Base-by-base conservation (phyloP, 371 early-diverging fungal genomes). In the Zopfochytrium polystomum region DNA sequence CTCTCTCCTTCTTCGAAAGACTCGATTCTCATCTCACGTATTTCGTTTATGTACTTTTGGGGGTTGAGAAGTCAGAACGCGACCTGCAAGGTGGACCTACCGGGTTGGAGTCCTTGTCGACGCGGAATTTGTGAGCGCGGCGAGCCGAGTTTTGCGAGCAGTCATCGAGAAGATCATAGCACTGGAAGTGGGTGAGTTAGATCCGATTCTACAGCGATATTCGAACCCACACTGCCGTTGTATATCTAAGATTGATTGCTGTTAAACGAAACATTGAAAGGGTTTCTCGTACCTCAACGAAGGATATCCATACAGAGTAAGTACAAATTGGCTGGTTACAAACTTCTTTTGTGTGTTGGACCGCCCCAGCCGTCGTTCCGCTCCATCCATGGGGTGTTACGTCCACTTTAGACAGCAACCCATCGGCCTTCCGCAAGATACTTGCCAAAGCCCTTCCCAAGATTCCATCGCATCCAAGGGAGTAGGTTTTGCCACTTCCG, bases 401-500 rank as follows among this genome's bases (percentile, higher is more conserved):
- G 23, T 11, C 18, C 13, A 1, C 1, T 13, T 48, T 22, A n/a
- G 13, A 42, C n/a, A 13, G 42, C 26, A 13, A 22, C 26, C 20
- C 26, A 13, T 13, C 26, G 11, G n/a, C n/a, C 42, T 42, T n/a
- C 13, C n/a, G 13, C 18, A 48, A 7, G 18, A 48, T 48, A 15
- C 22, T 9, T 11, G 9, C 48, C 9, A 23, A 13, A 9, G 48
- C 48, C 11, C 15, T 48, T 9, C 48, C 23, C 25, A 11, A 11
- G 7, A 31, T 29, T 15, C 31, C 29, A 31, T 52, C 30, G 26
- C 13, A 9, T 6, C 52, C 52, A 31, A 45, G 3, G 1, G 62
- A 55, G 42, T 50, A 55, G 2, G 67, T 66, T 42, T 66, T 66
- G 7, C 62, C 67, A n/a, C 62, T 57, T 6, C 67, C 67, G 13